Percentiles rank a stretch among this genome's conserved stretches.
phyloP scores from a whole-genome alignment of 768 basidiomycete genomes.

The Mycena pura region DNA sequence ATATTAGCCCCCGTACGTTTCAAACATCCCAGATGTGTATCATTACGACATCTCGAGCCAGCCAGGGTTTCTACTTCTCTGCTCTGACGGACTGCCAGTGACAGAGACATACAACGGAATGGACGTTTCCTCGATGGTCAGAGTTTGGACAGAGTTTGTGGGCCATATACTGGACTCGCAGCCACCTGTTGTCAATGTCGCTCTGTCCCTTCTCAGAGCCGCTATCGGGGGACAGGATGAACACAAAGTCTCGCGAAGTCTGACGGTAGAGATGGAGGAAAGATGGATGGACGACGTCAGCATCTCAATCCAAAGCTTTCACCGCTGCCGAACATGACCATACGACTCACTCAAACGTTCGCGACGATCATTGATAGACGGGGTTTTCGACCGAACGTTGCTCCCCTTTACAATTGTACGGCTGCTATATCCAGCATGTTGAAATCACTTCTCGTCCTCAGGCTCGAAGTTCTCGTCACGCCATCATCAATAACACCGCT shows the following conservation, averaged over 20 bases:
- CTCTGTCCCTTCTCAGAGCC: conserved; percentile 48
- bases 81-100: conserved; percentile 48
- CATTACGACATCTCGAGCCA: conserved; percentile 38
- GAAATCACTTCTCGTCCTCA: too few relatives aligned
- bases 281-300: conserved; percentile 56
- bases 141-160: conserved; percentile 41
- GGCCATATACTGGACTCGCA: conserved; percentile 25
- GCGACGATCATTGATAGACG: conserved; percentile 19
- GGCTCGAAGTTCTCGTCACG: too few relatives aligned
- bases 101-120: conserved; percentile 41
- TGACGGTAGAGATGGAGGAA: conserved; percentile 53
- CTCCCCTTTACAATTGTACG: not conserved
- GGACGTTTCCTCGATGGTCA: conserved; percentile 31
- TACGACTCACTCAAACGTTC: conserved; percentile 46
- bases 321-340: not conserved
- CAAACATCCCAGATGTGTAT: conserved; percentile 47
- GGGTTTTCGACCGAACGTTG: conserved; percentile 1
- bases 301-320: conserved; percentile 52
- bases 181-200: conserved; percentile 35
- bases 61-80: conserved; percentile 48
- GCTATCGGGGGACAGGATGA: conserved; percentile 47
- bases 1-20: conserved; percentile 50
- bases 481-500: too few relatives aligned
- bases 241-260: conserved; percentile 41
- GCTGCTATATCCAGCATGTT: not conserved